Percentiles rank a stretch among this genome's conserved stretches.
Evolutionary conservation across 208 protist genomes (phyloP).

Genomic region (Leptomonas seymouri): DNA sequence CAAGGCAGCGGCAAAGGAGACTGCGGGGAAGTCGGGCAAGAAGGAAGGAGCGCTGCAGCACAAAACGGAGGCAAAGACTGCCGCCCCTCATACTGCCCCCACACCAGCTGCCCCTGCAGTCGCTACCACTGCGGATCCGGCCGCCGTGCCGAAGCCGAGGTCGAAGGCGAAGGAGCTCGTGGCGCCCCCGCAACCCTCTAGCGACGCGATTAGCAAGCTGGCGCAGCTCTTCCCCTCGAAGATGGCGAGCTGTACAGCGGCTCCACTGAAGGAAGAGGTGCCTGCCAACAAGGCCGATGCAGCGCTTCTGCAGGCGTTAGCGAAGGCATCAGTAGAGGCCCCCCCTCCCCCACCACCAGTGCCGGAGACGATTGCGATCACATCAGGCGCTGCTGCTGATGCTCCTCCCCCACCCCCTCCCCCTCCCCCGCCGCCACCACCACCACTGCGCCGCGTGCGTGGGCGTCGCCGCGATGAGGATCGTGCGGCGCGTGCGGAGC

Average conservation of each 20-base stretch:
- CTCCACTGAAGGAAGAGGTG: conserved; percentile 3
- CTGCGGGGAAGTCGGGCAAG: conserved; percentile 8
- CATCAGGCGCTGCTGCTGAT: neutral
- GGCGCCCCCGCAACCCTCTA: neutral
- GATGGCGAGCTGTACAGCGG: neutral
- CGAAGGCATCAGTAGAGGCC: neutral
- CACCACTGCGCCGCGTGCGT: conserved; percentile 28
- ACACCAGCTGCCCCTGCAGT: neutral
- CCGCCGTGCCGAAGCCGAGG: conserved; percentile 36
- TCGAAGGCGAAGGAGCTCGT: conserved; percentile 13
- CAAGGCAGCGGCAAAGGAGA: conserved; percentile 10
- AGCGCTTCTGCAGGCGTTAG: neutral
- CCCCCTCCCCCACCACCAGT: neutral
- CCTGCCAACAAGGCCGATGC: conserved; percentile 1
- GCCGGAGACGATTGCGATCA: neutral
- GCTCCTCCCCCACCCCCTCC: neutral
- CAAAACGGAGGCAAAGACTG: conserved; percentile 6
- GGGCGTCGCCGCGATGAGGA: conserved; percentile 37
- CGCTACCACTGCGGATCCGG: conserved; percentile 1
- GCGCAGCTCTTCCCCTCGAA: conserved; percentile 37
- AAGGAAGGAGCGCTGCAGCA: conserved; percentile 4
- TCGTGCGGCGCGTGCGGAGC: conserved; percentile 31
- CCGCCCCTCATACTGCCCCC: neutral
- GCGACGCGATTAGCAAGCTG: conserved; percentile 24
- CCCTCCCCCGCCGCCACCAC: neutral